Evolutionary conservation across 106 monocot genomes (phyloP).

Genomic region (Dendrobium officinale): DNA sequence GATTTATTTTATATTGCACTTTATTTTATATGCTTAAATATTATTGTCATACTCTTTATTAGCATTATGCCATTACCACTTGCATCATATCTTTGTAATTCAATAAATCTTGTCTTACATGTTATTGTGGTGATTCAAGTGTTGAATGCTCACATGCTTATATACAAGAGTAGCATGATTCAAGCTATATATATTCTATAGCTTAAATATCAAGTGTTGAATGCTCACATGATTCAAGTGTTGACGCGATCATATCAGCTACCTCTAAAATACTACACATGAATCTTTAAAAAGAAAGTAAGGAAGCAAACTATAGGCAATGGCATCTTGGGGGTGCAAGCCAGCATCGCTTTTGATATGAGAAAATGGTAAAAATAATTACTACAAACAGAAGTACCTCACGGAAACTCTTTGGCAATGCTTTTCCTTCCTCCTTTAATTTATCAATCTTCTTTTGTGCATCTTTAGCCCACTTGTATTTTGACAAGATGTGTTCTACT

Average conservation of each 20-base stretch:
- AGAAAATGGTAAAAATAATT: background rate
- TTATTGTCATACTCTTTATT: background rate
- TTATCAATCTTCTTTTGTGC: constrained; percentile 88
- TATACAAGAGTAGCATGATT: background rate
- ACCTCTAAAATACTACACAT: background rate
- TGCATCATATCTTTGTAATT: background rate
- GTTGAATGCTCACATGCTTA: background rate
- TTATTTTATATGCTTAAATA: background rate
- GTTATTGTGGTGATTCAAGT: background rate
- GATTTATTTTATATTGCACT: background rate
- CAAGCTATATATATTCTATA: too few relatives aligned
- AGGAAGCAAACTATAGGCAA: background rate
- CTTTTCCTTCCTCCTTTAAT: constrained; percentile 93
- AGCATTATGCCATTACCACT: background rate
- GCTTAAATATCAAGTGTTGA: background rate
- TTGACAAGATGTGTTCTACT: constrained; percentile 81
- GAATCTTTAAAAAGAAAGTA: background rate
- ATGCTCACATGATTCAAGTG: background rate
- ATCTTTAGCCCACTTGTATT: constrained; percentile 90
- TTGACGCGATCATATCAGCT: background rate
- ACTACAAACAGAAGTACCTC: constrained; percentile 50
- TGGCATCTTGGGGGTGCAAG: background rate
- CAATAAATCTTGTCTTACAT: background rate
- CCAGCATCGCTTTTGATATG: background rate
- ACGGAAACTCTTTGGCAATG: constrained; percentile 61